These are phyloP conservation scores for Chamaecyparis obtusa DNA, from an alignment of 75 land plant species.

Conservation along the genomic window DNA sequence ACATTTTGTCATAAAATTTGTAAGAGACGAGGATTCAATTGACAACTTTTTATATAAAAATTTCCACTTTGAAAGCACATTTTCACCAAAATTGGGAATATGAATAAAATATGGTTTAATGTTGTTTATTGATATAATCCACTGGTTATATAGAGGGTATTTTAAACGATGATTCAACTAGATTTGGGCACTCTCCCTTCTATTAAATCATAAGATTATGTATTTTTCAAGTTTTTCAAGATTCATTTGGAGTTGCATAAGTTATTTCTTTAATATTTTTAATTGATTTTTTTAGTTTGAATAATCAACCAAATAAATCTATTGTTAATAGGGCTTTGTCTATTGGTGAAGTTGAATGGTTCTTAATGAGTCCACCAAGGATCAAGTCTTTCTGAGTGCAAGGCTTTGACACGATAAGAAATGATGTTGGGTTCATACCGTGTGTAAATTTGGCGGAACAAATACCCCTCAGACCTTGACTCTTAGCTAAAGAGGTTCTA, in stretches of 20 bases:
- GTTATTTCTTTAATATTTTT: neutral
- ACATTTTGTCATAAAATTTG: neutral
- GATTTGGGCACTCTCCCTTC: neutral
- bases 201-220: neutral
- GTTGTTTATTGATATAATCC: neutral
- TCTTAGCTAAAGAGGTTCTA: no score
- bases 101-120: neutral
- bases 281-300: neutral
- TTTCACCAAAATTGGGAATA: neutral
- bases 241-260: neutral
- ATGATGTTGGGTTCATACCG: no score
- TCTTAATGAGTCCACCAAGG: no score
- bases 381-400: no score
- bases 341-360: no score
- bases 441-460: no score
- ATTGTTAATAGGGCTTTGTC: no score
- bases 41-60: no score
- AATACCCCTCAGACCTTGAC: no score
- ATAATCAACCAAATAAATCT: neutral
- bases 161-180: neutral
- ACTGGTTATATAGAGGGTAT: neutral
- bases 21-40: neutral
- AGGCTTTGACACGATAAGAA: no score
- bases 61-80: neutral
- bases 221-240: neutral